These are phyloP conservation scores for Penicillium digitatum DNA, from an alignment of 2,329 filamentous ascomycete species.

Conservation along the genomic window DNA sequence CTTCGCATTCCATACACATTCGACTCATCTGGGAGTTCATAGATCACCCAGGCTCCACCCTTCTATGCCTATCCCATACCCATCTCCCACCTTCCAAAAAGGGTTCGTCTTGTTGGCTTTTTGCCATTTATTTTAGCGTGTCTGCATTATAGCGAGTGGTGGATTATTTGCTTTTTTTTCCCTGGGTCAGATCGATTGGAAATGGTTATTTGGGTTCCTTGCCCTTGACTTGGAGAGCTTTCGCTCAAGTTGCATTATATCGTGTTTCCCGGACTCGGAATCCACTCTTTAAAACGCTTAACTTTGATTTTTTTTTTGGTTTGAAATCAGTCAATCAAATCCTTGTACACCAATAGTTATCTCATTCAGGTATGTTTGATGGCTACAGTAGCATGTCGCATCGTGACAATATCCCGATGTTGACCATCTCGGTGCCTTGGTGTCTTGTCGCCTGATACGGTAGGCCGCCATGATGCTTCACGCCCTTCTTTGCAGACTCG, in stretches of 20 bases:
- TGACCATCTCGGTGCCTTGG: not conserved
- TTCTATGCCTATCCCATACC: not conserved
- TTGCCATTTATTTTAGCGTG: not conserved
- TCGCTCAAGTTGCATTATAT: slow-evolving; percentile 5
- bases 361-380: not conserved
- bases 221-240: not conserved
- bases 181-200: not conserved
- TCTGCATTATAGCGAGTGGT: slow-evolving; percentile 9
- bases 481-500: not conserved
- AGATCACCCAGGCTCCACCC: not conserved
- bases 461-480: not conserved
- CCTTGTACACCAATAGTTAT: not conserved
- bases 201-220: not conserved
- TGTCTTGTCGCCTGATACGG: not conserved
- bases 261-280: not conserved
- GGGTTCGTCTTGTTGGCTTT: not conserved
- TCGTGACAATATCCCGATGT: not conserved
- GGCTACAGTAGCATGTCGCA: not conserved
- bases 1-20: not conserved
- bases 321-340: not conserved
- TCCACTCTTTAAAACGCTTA: not conserved
- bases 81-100: not conserved
- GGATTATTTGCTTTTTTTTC: not conserved
- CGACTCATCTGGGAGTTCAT: not conserved
- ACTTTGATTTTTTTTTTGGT: too few species aligned